These are phyloP conservation scores for Aspergillus nanangensis DNA, from an alignment of 495 filamentous ascomycete genomes.

Conservation along the genomic window DNA sequence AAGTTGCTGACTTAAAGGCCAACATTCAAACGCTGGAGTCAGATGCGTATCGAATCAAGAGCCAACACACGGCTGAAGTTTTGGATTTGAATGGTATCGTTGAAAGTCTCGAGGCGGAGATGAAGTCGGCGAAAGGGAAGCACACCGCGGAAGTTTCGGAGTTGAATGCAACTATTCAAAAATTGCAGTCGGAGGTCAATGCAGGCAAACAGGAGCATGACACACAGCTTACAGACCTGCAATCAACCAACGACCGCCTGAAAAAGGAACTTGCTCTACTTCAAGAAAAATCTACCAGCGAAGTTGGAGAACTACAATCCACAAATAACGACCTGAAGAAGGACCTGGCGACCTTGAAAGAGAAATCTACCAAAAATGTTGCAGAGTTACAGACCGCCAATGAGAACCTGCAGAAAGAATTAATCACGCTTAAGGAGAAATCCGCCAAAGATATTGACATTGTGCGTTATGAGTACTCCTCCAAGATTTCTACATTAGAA, in stretches of 20 bases:
- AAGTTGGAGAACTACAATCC: slow-evolving; percentile 51
- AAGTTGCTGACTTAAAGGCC: slow-evolving; percentile 52
- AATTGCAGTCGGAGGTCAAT: slow-evolving; percentile 32
- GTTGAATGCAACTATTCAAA: slow-evolving; percentile 28
- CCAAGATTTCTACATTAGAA: slow-evolving; percentile 45
- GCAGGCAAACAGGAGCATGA: slow-evolving; percentile 4
- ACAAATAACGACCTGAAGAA: slow-evolving; percentile 50
- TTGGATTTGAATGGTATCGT: slow-evolving; percentile 53
- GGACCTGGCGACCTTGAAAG: too few relatives aligned
- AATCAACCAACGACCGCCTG: slow-evolving; percentile 49
- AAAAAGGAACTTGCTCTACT: not conserved
- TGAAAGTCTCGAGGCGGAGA: slow-evolving; percentile 46
- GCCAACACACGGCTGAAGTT: slow-evolving; percentile 51
- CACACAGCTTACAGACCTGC: slow-evolving; percentile 25
- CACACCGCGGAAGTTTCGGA: slow-evolving; percentile 13
- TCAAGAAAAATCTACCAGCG: slow-evolving; percentile 41
- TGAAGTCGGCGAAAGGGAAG: slow-evolving; percentile 49
- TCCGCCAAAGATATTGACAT: slow-evolving; percentile 52
- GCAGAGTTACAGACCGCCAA: slow-evolving; percentile 52
- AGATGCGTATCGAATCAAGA: slow-evolving; percentile 47
- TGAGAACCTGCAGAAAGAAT: slow-evolving; percentile 49
- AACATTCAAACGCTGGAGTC: slow-evolving; percentile 52
- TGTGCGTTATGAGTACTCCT: slow-evolving; percentile 48
- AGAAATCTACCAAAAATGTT: too few relatives aligned
- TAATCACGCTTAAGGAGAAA: slow-evolving; percentile 51